phyloP scores from a whole-genome alignment of 352 stramenopile genomes.

The Phytophthora crassamura region DNA sequence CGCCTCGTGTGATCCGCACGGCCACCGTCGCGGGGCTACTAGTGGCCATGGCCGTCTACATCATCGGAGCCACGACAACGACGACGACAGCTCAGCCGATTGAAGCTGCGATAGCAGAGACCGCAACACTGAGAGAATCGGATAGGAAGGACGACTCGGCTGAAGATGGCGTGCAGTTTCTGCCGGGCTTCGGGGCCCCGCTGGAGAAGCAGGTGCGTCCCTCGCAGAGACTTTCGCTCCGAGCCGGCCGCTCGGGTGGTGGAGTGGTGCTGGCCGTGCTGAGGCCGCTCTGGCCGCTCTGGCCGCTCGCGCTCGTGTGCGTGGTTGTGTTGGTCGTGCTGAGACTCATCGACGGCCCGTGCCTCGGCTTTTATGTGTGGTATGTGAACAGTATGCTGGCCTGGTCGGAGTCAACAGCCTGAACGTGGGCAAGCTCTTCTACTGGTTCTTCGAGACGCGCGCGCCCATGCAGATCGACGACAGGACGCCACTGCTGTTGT shows the following conservation, averaged over 20 bases:
- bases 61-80: constrained; percentile 25
- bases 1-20: constrained; percentile 33
- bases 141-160: constrained; percentile 3
- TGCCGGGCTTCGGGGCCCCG: constrained; percentile 72
- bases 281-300: constrained; percentile 30
- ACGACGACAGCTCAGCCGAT: constrained; percentile 13
- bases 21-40: constrained; percentile 32
- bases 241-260: constrained; percentile 5
- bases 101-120: constrained; percentile 1
- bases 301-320: constrained; percentile 24
- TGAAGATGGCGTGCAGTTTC: constrained; percentile 59
- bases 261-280: constrained; percentile 13
- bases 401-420: constrained; percentile 66
- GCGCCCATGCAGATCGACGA: constrained; percentile 46
- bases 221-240: constrained; percentile 6
- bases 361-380: constrained; percentile 40
- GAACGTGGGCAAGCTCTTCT: constrained; percentile 74
- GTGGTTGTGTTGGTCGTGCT: constrained; percentile 32
- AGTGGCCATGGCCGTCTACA: constrained; percentile 36
- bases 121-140: background rate
- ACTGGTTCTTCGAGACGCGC: constrained; percentile 89
- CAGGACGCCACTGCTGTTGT: constrained; percentile 73
- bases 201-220: constrained; percentile 68
- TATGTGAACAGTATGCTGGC: constrained; percentile 68
- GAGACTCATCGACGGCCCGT: constrained; percentile 31